Evolutionary conservation across 2,329 filamentous ascomycete species (phyloP), one percentile per base, ranked within the genome.

Genomic region (Fusarium anthophilum): DNA sequence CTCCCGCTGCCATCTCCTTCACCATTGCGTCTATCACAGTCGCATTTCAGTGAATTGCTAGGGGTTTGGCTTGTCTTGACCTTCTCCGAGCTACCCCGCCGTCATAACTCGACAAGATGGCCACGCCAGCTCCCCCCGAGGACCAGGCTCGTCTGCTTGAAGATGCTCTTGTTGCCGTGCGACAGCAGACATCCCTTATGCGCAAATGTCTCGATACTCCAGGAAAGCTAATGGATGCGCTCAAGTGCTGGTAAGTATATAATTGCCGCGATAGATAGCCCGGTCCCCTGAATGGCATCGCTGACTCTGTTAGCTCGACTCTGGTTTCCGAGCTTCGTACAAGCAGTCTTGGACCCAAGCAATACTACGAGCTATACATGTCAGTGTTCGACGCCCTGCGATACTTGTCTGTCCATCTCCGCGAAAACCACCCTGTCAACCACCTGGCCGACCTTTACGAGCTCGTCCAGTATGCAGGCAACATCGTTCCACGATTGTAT

Each of bases 291-390:
- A 74, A 64, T 51, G n/a, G 44, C 47, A 50, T 58, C 43, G 58
- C 63, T 69, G 54, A 73, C 62, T 50, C 62, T 48, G 32, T 43
- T 80, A 98, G 96, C 85, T 99, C 96, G 47, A 99, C 96, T 26
- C 90, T 99, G 73, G 96, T 99, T 70, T 98, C 96, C n/a, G 96
- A 99, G 84, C 90, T 99, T 79, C 94, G 96, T 78, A 99, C 96
- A 9, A 97, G 95, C 83, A 98, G 94, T 79, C 90, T 99, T 58
- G 95, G 96, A n/a, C 96, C 96, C 39, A 99, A 99, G 84, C 96
- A 99, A 84, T 99, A 99, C 87, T 99, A 99, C 84, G 97, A 99
- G 87, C 90, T 99, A 66, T 99, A 99, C 86, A 99, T 99, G 96
- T 91, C 96, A 75, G 95, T 99, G 72, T 99, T 99, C 84, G 96